Evolutionary conservation across 1,284 basidiomycete species (phyloP).

Genomic region (Cryptococcus sp.): DNA sequence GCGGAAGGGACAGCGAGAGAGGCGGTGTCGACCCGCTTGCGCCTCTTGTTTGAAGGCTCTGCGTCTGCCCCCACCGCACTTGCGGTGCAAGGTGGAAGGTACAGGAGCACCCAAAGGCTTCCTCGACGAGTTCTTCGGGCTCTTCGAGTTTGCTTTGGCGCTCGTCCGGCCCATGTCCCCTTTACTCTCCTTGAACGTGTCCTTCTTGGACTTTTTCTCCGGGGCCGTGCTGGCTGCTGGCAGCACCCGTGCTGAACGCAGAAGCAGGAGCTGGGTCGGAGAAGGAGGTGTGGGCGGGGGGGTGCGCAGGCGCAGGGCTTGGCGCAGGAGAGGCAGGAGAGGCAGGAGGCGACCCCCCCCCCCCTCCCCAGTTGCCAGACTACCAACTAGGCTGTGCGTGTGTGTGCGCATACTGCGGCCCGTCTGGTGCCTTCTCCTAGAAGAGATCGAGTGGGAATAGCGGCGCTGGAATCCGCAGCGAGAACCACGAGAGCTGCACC

Average conservation of each 20-base stretch:
- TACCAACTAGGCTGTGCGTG: slow-evolving; percentile 5
- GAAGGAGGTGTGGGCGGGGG: not conserved
- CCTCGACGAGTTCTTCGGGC: slow-evolving; percentile 38
- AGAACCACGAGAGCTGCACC: slow-evolving; percentile 3
- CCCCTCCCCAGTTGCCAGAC: slow-evolving; percentile 12
- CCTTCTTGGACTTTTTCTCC: slow-evolving; percentile 32
- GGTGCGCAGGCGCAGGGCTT: not conserved
- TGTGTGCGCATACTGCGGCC: slow-evolving; percentile 7
- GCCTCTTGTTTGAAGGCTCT: slow-evolving; percentile 35
- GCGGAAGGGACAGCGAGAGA: not conserved
- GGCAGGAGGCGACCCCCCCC: slow-evolving; percentile 38
- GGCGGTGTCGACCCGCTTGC: slow-evolving; percentile 28
- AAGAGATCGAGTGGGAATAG: slow-evolving; percentile 9
- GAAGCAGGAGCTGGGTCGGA: not conserved
- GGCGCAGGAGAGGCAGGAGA: not conserved
- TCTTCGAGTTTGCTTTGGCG: slow-evolving; percentile 46
- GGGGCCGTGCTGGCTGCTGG: not conserved
- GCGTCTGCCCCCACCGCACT: not conserved
- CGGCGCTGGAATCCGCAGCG: not conserved
- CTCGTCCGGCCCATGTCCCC: slow-evolving; percentile 50
- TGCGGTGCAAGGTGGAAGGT: not conserved
- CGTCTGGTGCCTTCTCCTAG: slow-evolving; percentile 3
- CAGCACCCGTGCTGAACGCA: not conserved
- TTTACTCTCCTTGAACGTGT: slow-evolving; percentile 34
- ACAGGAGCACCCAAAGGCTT: slow-evolving; percentile 2